Evolutionary conservation across 257 asterid genomes (phyloP).

Genomic region (Gentiana straminea): DNA sequence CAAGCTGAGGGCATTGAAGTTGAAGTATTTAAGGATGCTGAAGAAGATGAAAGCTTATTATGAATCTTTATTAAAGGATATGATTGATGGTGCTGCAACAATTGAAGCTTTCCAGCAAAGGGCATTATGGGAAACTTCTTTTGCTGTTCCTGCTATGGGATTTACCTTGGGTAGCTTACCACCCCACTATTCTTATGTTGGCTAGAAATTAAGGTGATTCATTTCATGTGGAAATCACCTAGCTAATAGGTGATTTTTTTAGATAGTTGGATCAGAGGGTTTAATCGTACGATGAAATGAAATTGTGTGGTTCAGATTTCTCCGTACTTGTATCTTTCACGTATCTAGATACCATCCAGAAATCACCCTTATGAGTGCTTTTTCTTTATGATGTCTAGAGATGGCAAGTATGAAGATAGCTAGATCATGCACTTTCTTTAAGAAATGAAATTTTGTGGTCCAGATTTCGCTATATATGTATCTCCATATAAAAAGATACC

Average conservation of each 20-base stretch:
- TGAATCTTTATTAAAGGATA: slow-evolving; percentile 24
- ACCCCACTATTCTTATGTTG: too few species aligned
- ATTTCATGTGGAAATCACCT: not conserved
- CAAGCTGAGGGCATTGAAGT: slow-evolving; percentile 31
- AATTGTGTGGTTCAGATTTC: too few species aligned
- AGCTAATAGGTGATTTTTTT: not conserved
- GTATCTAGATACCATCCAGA: too few species aligned
- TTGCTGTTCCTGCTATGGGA: slow-evolving; percentile 72
- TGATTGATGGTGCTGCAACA: slow-evolving; percentile 32
- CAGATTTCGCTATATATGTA: too few species aligned
- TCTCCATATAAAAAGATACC: too few species aligned
- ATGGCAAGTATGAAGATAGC: too few species aligned
- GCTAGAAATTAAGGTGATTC: not conserved
- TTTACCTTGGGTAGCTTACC: slow-evolving; percentile 31
- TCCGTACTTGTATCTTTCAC: too few species aligned
- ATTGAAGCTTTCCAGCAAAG: slow-evolving; percentile 50
- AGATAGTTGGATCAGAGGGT: not conserved
- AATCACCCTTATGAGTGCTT: not conserved
- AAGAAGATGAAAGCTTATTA: slow-evolving; percentile 42
- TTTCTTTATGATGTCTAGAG: not conserved
- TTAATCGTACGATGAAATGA: not conserved
- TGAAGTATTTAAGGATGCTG: slow-evolving; percentile 28
- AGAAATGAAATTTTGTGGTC: too few species aligned
- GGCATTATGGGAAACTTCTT: slow-evolving; percentile 50
- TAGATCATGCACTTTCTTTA: too few species aligned